Base-by-base conservation (phyloP, 2,329 filamentous ascomycete species). In the Fusarium pilosicola region DNA sequence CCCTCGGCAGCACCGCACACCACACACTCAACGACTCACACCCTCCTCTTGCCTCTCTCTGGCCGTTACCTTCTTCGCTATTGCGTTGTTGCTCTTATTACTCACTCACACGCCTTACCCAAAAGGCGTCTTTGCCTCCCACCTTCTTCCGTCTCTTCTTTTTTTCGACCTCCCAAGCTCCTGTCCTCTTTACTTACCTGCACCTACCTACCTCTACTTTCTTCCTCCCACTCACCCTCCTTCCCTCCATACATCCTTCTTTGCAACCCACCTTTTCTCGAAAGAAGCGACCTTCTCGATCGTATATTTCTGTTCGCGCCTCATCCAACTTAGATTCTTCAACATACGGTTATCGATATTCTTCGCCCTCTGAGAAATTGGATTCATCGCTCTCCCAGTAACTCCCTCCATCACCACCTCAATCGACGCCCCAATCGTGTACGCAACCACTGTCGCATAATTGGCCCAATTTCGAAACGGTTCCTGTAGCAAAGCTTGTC, bases 41-140 rank as follows among this genome's bases (percentile, higher is more conserved):
- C 73, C 73, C 73, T 68, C 73, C 68, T 73, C 71, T 75, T 74
- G 57, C 70, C 62, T 62, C 60, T 64, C 67, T 68, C 62, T 77
- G 39, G 59, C 54, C 63, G 57, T 66, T 75, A 55, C 65, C 68
- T 54, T 65, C 65, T 68, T 70, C 52, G 41, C 63, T 58, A 67
- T 73, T 64, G 63, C 68, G 71, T 71, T 67, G 56, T 68, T 75
- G 61, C 68, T 73, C 64, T 72, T 67, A 74, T 76, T 77, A 74
- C 76, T 77, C 74, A 62, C 61, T 68, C 65, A 71, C 74, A 69
- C 75, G 69, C 76, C 68, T 74, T 78, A 68, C 73, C 76, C 74
- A 68, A 77, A 70, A 77, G 67, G 66, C 68, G 74, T 76, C 67
- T 71, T 76, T 78, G 76, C 76, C 76, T 77, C 76, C 76, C 76